A percentile compares a stretch with the other conserved stretches of the same genome.
These are phyloP conservation scores for Ilyonectria mors-panacis DNA, from an alignment of 2,329 filamentous ascomycete species.

Conservation along the genomic window DNA sequence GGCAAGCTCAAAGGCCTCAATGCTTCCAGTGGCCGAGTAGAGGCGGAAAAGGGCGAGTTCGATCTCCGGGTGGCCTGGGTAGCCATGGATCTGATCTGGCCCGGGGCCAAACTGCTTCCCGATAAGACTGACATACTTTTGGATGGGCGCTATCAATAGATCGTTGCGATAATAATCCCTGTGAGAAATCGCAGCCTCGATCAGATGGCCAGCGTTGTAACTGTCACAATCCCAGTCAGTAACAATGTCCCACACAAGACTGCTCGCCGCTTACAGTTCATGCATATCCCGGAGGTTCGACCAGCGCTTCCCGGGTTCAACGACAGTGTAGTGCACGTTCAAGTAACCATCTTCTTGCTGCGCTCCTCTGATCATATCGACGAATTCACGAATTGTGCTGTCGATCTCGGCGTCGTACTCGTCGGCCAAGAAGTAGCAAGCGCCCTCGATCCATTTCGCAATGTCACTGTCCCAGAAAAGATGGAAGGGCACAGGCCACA, in stretches of 20 bases:
- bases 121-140: constrained; percentile 61
- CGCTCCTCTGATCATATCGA: constrained; percentile 69
- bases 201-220: constrained; percentile 74
- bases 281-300: constrained; percentile 74
- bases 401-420: constrained; percentile 34
- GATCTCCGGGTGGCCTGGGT: constrained; percentile 67
- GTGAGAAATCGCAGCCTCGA: constrained; percentile 73
- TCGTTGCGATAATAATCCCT: constrained; percentile 66
- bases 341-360: constrained; percentile 74
- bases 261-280: constrained; percentile 63
- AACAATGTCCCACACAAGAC: not conserved
- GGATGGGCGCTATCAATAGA: constrained; percentile 56
- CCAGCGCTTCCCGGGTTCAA: constrained; percentile 69
- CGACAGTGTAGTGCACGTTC: constrained; percentile 74
- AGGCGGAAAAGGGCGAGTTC: constrained; percentile 63
- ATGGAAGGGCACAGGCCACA: constrained; percentile 71
- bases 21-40: constrained; percentile 53
- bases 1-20: constrained; percentile 62
- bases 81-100: constrained; percentile 67
- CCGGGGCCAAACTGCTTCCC: constrained; percentile 66
- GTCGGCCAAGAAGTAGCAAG: constrained; percentile 15
- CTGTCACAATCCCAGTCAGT: constrained; percentile 36
- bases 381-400: constrained; percentile 58
- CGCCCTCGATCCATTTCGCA: constrained; percentile 73
- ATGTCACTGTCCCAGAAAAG: constrained; percentile 70